These are phyloP conservation scores for Diaporthe ampelina DNA, from an alignment of 2,329 filamentous ascomycete species.

Conservation along the genomic window DNA sequence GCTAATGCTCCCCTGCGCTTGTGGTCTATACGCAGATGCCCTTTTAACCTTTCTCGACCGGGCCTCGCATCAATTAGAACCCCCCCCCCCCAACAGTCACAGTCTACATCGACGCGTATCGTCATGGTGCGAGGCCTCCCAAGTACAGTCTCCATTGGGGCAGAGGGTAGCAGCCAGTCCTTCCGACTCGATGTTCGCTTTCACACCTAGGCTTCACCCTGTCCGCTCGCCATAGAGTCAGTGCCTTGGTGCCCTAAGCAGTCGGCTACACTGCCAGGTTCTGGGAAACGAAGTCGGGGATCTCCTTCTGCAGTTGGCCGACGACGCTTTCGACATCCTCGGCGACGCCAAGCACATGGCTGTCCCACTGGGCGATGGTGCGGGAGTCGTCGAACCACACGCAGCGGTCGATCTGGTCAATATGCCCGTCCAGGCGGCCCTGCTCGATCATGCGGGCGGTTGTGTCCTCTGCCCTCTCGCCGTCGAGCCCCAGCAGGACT, in stretches of 20 bases:
- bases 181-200: background rate
- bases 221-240: no score
- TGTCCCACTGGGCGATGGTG: constrained; percentile 89
- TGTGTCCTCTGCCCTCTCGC: constrained; percentile 88
- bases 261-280: constrained; percentile 40
- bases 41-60: background rate
- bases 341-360: constrained; percentile 86
- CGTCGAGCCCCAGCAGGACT: constrained; percentile 81
- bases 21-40: background rate
- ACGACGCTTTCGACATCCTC: constrained; percentile 93
- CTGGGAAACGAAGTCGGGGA: constrained; percentile 68
- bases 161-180: background rate
- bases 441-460: constrained; percentile 97
- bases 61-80: background rate
- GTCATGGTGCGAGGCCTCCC: background rate
- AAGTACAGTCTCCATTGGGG: background rate
- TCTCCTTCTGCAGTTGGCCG: constrained; percentile 83
- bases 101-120: background rate
- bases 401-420: constrained; percentile 91
- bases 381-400: constrained; percentile 87
- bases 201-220: background rate
- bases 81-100: background rate
- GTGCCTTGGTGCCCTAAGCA: no score
- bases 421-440: constrained; percentile 86
- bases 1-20: background rate